phyloP scores from a whole-genome alignment of 306 rosid species.

The Quercus engelmannii region DNA sequence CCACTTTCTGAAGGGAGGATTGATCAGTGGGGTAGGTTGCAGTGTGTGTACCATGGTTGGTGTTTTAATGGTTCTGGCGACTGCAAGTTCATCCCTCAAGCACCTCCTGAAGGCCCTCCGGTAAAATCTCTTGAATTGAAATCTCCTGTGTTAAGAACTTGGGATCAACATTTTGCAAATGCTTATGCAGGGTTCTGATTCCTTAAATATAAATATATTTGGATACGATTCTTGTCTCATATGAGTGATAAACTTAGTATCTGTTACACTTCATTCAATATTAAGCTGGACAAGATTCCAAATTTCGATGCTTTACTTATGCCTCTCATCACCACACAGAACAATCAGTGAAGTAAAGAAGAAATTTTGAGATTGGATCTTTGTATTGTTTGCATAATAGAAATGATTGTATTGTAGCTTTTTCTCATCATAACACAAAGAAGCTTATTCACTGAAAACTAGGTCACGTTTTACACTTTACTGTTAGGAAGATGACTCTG shows the following conservation, averaged over 20 bases:
- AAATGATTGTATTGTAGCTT: background rate
- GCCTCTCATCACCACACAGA: background rate
- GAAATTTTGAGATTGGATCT: background rate
- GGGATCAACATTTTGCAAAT: background rate
- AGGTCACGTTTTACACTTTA: background rate
- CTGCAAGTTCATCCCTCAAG: conserved; percentile 88
- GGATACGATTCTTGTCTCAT: background rate
- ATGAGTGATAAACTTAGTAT: background rate
- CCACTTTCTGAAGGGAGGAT: conserved; percentile 94
- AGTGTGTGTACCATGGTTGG: conserved; percentile 97
- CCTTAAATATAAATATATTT: background rate
- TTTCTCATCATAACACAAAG: background rate
- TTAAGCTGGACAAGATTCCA: background rate
- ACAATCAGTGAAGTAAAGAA: background rate
- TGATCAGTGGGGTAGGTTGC: conserved; percentile 91
- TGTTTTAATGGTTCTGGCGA: conserved; percentile 87
- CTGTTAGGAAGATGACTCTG: too few relatives aligned
- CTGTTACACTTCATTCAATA: background rate
- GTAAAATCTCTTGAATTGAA: conserved; percentile 28
- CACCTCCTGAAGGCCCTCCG: conserved; percentile 79
- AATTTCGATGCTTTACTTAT: background rate
- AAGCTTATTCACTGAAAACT: background rate
- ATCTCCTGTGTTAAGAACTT: background rate
- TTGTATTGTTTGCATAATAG: background rate
- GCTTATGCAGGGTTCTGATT: background rate